These are phyloP conservation scores for Xylaria sp. DNA, from an alignment of 2,329 filamentous ascomycete genomes.

Conservation along the genomic window DNA sequence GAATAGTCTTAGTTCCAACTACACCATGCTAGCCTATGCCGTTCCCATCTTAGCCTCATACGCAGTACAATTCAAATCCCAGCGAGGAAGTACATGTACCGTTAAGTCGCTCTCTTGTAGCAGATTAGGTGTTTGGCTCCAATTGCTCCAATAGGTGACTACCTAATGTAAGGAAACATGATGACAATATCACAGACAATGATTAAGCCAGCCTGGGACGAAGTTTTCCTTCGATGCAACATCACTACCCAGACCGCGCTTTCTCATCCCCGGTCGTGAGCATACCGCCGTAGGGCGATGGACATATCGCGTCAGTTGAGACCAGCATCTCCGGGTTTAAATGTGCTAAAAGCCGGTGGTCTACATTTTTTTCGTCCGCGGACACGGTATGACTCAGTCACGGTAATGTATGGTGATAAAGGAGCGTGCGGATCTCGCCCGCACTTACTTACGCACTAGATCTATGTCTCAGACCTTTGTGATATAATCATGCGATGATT, in stretches of 20 bases:
- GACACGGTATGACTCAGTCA: slow-evolving; percentile 23
- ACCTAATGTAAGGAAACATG: background rate
- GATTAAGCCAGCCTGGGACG: background rate
- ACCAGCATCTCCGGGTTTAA: slow-evolving; percentile 3
- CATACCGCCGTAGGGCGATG: background rate
- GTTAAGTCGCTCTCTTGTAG: slow-evolving; percentile 26
- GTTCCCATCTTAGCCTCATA: slow-evolving; percentile 18
- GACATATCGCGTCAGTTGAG: slow-evolving; percentile 5
- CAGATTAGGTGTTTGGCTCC: too few relatives aligned
- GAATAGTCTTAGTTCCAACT: slow-evolving; percentile 15
- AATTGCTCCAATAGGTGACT: background rate
- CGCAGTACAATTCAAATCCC: slow-evolving; percentile 19
- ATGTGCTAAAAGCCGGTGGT: slow-evolving; percentile 11
- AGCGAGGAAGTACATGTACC: slow-evolving; percentile 29
- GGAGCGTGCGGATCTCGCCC: slow-evolving; percentile 20
- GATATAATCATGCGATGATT: background rate
- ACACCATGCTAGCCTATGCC: background rate
- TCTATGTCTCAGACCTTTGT: background rate
- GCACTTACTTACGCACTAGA: slow-evolving; percentile 7
- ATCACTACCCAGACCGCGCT: background rate
- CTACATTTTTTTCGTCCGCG: background rate
- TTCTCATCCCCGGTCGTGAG: background rate
- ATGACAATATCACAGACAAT: background rate
- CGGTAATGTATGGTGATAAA: background rate
- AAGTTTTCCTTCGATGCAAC: background rate